phyloP scores from a whole-genome alignment of 257 asterid species.

The Lycium ferocissimum region DNA sequence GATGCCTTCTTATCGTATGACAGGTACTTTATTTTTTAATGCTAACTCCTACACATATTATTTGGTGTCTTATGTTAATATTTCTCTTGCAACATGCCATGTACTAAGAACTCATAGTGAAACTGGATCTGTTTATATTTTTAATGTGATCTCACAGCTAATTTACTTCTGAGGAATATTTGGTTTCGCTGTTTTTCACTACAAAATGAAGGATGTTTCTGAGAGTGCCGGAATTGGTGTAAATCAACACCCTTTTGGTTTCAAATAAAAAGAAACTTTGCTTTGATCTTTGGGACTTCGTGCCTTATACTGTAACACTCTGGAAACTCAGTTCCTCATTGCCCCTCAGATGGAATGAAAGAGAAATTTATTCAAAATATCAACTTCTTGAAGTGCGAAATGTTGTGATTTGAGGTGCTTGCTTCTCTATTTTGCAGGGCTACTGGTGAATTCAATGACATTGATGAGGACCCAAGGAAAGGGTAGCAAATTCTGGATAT shows the following conservation, averaged over 20 bases:
- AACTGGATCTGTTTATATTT: not conserved
- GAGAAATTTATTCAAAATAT: not conserved
- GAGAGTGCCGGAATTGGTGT: slow-evolving; percentile 12
- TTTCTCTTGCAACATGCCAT: not conserved
- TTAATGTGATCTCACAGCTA: slow-evolving; percentile 9
- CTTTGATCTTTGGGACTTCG: not conserved
- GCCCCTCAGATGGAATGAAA: not conserved
- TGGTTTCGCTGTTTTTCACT: not conserved
- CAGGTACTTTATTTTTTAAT: slow-evolving; percentile 55
- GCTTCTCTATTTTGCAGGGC: slow-evolving; percentile 49
- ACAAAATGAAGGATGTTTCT: slow-evolving; percentile 15
- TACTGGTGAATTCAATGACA: slow-evolving; percentile 75
- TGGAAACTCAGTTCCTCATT: slow-evolving; percentile 12
- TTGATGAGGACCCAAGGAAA: slow-evolving; percentile 39
- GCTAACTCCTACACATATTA: not conserved
- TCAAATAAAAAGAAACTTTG: not conserved
- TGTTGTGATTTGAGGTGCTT: not conserved
- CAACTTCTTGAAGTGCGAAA: not conserved
- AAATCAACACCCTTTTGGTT: not conserved
- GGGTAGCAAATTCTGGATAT: not conserved
- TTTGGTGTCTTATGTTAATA: not conserved
- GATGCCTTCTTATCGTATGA: slow-evolving; percentile 77
- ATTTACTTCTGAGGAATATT: not conserved
- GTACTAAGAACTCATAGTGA: not conserved
- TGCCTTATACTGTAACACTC: not conserved